Evolutionary conservation across 73 alveolate species (phyloP).

Genomic region (Paramecium pentaurelia): DNA sequence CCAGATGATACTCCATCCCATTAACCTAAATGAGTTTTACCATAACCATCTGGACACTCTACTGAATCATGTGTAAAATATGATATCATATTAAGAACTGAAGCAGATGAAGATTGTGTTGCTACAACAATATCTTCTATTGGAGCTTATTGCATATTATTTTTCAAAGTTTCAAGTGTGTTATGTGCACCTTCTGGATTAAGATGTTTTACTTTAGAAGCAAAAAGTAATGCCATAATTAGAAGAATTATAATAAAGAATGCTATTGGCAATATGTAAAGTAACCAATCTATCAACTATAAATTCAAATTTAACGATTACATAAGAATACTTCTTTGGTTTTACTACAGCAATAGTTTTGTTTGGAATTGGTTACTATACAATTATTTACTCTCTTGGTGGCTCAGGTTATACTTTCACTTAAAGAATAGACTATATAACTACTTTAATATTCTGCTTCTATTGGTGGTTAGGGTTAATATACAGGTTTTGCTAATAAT

Average conservation of each 20-base stretch:
- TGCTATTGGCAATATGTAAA: background rate
- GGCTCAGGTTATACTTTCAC: background rate
- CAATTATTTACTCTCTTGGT: background rate
- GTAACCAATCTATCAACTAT: conserved; percentile 23
- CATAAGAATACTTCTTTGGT: background rate
- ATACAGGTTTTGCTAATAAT: background rate
- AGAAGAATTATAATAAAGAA: background rate
- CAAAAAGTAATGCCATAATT: background rate
- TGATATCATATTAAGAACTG: background rate
- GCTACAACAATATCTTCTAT: background rate
- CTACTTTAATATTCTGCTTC: background rate
- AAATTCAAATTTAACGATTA: conserved; percentile 13
- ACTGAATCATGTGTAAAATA: background rate
- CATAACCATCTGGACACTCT: conserved; percentile 16
- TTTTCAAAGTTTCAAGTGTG: conserved; percentile 9
- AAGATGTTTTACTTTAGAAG: background rate
- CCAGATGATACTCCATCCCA: conserved; percentile 37
- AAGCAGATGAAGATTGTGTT: background rate
- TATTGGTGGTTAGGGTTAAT: background rate
- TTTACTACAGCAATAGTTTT: background rate
- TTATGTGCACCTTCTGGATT: conserved; percentile 41
- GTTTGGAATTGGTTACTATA: background rate
- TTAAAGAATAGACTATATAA: background rate
- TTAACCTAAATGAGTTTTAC: background rate
- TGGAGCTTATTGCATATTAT: background rate